A percentile compares a stretch with the other conserved stretches of the same genome.
Conservation (phyloP, 139 green algal genomes). For the Picochlorum sp. region DNA sequence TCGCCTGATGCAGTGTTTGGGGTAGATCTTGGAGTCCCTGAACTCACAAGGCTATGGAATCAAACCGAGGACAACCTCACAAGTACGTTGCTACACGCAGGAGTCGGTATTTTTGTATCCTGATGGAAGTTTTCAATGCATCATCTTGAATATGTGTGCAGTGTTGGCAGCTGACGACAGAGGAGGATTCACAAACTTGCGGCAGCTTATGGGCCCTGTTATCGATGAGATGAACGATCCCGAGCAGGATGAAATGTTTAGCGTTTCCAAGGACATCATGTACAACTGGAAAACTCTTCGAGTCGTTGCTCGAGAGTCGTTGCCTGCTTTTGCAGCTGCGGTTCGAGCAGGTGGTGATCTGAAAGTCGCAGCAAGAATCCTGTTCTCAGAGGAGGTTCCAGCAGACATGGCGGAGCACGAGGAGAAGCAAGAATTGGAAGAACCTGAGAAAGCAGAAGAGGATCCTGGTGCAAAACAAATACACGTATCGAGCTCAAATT, state of each 20-base stretch:
- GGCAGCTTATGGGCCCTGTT: constrained; percentile 38
- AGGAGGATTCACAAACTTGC: constrained; percentile 26
- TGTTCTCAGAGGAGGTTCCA: constrained; percentile 28
- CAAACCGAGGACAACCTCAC: constrained; percentile 34
- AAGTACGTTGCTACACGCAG: background rate
- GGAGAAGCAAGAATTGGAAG: background rate
- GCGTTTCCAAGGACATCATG: constrained; percentile 7
- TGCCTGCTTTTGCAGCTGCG: constrained; percentile 15
- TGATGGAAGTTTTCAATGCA: background rate
- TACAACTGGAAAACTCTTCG: constrained; percentile 29
- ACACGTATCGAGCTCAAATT: too few species aligned
- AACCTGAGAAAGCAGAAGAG: background rate
- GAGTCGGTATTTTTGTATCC: background rate
- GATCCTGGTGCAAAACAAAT: background rate
- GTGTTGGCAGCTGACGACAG: constrained; percentile 25
- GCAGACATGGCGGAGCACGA: background rate
- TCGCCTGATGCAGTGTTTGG: constrained; percentile 13
- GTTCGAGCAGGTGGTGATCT: constrained; percentile 25
- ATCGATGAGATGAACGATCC: constrained; percentile 37
- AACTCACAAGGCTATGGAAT: constrained; percentile 47
- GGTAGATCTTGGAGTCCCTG: constrained; percentile 22
- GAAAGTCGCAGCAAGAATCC: constrained; percentile 19
- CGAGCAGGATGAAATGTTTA: constrained; percentile 22
- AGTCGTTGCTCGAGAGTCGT: constrained; percentile 25
- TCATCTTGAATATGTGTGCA: background rate